These are phyloP conservation scores for Oemleria cerasiformis DNA, from an alignment of 306 rosid species.

Conservation along the genomic window DNA sequence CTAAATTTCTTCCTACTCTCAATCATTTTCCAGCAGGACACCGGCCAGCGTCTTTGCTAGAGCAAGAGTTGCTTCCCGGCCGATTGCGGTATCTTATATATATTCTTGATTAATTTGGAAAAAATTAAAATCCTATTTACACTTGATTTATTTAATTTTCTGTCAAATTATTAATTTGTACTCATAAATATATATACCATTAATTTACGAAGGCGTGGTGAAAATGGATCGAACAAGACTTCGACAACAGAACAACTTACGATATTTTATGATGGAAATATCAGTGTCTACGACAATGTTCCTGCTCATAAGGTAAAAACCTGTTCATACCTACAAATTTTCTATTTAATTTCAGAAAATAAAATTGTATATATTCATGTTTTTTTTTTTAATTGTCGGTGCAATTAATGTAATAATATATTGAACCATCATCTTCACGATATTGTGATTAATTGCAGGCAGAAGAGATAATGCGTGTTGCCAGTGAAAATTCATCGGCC, in stretches of 20 bases:
- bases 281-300: conserved; percentile 28
- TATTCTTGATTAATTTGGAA: too few species aligned
- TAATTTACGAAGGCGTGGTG: conserved; percentile 9
- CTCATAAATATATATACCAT: too few species aligned
- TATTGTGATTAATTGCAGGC: conserved; percentile 12
- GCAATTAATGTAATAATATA: too few species aligned
- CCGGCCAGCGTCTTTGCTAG: conserved; percentile 11
- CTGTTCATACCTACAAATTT: too few species aligned
- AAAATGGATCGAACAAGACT: neutral
- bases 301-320: conserved; percentile 24
- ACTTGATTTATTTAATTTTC: too few species aligned
- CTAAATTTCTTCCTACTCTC: neutral
- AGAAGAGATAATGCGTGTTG: conserved; percentile 20
- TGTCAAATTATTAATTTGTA: too few species aligned
- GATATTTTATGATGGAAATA: conserved; percentile 28
- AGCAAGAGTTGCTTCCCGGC: conserved; percentile 13
- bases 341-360: too few species aligned
- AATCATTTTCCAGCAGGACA: conserved; percentile 1
- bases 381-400: too few species aligned
- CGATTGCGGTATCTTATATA: conserved; percentile 12
- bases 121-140: too few species aligned
- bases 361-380: neutral
- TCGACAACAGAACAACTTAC: conserved; percentile 27
- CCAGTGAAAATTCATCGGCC: conserved; percentile 12
- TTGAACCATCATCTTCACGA: neutral